Conservation (phyloP, 768 basidiomycete genomes). For the Rhizopogon vulgaris region DNA sequence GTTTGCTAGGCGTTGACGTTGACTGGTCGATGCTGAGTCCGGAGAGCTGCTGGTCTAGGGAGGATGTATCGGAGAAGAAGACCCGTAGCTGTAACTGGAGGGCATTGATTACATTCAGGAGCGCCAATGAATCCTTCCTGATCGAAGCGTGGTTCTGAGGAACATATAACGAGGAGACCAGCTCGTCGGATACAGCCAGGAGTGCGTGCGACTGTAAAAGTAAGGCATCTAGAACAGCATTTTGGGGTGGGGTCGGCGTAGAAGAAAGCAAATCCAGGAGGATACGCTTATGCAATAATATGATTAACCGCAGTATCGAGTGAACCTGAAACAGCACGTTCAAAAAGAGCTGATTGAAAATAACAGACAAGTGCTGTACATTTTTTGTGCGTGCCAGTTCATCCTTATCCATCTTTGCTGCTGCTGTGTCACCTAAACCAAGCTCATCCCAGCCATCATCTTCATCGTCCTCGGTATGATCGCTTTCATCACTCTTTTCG, state of each 20-base stretch:
- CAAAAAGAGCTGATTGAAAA: conserved; percentile 2
- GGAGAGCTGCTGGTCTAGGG: conserved; percentile 19
- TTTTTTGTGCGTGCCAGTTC: conserved; percentile 58
- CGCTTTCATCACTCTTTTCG: conserved; percentile 16
- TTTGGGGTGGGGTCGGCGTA: conserved; percentile 18
- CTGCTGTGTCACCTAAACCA: conserved; percentile 36
- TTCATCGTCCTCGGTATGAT: conserved; percentile 25
- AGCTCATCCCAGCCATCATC: conserved; percentile 58
- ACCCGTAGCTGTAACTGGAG: conserved; percentile 26
- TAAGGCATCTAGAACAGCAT: conserved; percentile 43
- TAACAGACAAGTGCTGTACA: conserved; percentile 30
- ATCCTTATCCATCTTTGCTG: conserved; percentile 35
- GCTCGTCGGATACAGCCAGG: conserved; percentile 54
- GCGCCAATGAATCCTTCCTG: conserved; percentile 29
- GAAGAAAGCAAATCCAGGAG: conserved; percentile 42
- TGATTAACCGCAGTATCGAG: conserved; percentile 50
- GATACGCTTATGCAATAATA: conserved; percentile 58
- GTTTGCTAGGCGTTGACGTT: conserved; percentile 7
- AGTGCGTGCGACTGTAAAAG: conserved; percentile 44
- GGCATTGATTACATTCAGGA: conserved; percentile 30
- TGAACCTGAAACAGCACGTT: conserved; percentile 39
- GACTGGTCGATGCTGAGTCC: conserved; percentile 14
- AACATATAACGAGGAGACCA: conserved; percentile 58
- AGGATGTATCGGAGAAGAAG: conserved; percentile 18
- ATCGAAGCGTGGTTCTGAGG: conserved; percentile 50